Evolutionary conservation across 2,329 filamentous ascomycete genomes (phyloP).

Genomic region (Talaromyces amestolkiae): DNA sequence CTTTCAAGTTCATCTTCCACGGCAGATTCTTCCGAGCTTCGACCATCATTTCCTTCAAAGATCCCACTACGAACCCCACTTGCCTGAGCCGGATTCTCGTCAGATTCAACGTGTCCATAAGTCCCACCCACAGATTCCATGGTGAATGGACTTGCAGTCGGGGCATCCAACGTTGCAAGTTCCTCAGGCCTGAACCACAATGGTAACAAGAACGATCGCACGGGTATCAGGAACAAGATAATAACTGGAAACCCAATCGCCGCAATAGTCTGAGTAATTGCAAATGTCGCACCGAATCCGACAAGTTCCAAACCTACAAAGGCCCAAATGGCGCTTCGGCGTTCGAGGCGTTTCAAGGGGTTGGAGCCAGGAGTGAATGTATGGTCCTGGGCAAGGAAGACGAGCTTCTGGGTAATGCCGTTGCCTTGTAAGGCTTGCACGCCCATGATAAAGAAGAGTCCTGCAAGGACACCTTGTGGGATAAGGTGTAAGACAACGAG

Average conservation of each 20-base stretch:
- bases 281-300: conserved; percentile 74
- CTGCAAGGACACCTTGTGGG: conserved; percentile 74
- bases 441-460: conserved; percentile 83
- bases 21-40: conserved; percentile 26
- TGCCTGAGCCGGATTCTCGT: conserved; percentile 16
- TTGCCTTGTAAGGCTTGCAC: conserved; percentile 73
- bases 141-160: conserved; percentile 70
- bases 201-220: conserved; percentile 64
- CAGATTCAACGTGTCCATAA: conserved; percentile 47
- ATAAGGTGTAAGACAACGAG: conserved; percentile 73
- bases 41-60: conserved; percentile 21
- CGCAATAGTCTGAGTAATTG: conserved; percentile 78
- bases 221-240: conserved; percentile 67
- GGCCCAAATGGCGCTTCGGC: conserved; percentile 65
- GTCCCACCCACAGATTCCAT: conserved; percentile 72
- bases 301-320: conserved; percentile 68
- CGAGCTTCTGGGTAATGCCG: conserved; percentile 71
- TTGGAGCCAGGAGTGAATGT: conserved; percentile 58
- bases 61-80: conserved; percentile 1
- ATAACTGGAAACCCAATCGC: conserved; percentile 78
- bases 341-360: conserved; percentile 60
- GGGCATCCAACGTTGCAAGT: conserved; percentile 64
- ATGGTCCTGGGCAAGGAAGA: conserved; percentile 66
- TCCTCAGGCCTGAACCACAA: conserved; percentile 60
- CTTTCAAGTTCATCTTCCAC: conserved; percentile 42